Evolutionary conservation across 2,329 filamentous ascomycete genomes (phyloP), one percentile per base, ranked within the genome.

Genomic region (Leptoxyphium fumago): DNA sequence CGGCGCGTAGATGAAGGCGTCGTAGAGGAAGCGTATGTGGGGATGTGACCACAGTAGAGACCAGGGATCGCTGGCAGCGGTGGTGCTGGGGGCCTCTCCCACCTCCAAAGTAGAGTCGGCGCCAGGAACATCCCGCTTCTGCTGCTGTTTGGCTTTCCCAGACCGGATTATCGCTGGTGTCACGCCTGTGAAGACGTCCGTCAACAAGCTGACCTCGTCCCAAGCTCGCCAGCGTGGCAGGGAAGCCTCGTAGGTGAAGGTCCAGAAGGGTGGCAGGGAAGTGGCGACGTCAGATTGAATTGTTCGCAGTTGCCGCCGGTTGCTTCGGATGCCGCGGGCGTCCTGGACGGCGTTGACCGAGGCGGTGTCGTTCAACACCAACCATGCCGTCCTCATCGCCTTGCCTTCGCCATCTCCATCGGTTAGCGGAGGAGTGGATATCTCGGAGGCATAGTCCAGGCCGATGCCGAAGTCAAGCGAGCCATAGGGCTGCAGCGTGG

Each of bases 401-500:
- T 26, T 26, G 21, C 21, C 21, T 36, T 36, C 32, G 26, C 57
- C 55, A 14, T 52, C 50, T 41, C 57, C 52, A 14, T 50, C 48
- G 41, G 53, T 54, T 14, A 50, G 53, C 14, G 53, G 55, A 29
- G 50, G 50, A 11, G 56, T 48, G 2, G 51, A 51, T 10, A 59
- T 51, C 8, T 51, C 48, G 44, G 49, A 52, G 7, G 43, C 47
- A 34, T 55, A 58, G 42, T 59, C 57, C 11, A 59, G 39, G 5
- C 55, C 56, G 9, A 60, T 55, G 15, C 53, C 51, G 41, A 56
- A 60, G n/a, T 60, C 56, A 30, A 50, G 51, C 5, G 61, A 57
- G 1, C 64, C 66, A 45, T 67, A 62, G 46, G 63, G 67, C 45
- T 69, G 66, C 1, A 66, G 38, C 2, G 51, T 49, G 11, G 54